Conservation (phyloP, 257 asterid species). For the Fraxinus pennsylvanica region DNA sequence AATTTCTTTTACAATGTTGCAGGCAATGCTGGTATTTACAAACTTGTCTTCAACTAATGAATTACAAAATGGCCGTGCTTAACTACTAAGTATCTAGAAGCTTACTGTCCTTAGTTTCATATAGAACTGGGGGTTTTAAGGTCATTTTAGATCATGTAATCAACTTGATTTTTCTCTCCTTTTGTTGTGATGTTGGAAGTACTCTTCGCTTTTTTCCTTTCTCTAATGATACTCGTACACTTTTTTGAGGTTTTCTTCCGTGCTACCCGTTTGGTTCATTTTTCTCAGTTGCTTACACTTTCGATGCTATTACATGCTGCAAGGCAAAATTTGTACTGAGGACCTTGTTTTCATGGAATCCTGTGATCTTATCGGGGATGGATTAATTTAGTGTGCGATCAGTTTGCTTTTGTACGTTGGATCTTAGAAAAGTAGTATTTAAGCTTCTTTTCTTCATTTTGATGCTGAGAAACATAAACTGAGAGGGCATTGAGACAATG, state of each 20-base stretch:
- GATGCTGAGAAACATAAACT: no score
- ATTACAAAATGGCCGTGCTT: background rate
- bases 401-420: no score
- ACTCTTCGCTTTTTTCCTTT: background rate
- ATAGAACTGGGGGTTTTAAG: background rate
- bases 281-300: background rate
- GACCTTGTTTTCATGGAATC: no score
- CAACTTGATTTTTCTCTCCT: background rate
- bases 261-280: background rate
- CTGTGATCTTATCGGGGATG: no score
- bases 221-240: background rate
- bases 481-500: no score
- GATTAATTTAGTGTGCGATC: no score
- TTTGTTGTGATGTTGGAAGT: background rate
- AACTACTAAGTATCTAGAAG: background rate
- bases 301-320: background rate
- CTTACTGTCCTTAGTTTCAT: background rate
- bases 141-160: background rate
- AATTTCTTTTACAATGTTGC: background rate
- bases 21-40: background rate
- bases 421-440: no score
- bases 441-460: no score
- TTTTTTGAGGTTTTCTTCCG: background rate
- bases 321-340: no score
- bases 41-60: background rate